Base-by-base conservation (phyloP, 2,329 filamentous ascomycete species). In the Epichloe bromicola region DNA sequence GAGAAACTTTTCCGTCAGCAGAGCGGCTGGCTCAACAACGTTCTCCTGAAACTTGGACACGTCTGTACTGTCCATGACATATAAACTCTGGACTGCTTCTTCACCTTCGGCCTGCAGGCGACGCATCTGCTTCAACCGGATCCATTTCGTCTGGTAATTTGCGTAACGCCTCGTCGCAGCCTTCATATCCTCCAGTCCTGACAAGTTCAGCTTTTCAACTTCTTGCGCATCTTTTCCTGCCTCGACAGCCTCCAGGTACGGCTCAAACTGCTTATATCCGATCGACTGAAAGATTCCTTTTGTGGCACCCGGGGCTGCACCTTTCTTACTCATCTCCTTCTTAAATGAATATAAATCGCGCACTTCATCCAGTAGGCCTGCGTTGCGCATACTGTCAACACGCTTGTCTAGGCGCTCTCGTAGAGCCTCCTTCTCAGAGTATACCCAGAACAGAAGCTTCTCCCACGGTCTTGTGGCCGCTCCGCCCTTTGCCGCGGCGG, bases 271-370 rank as follows among this genome's bases (percentile, higher is more conserved):
- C 64, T 94, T 96, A 68, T 89, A 96, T 1, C 93, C 93, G 55
- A 98, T 98, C 1, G 90, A 93, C 49, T 95, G 86, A 89, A 91
- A 98, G 42, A 98, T 94, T 0, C 93, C 94, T 49, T 83, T 81
- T 1, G 79, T 86, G 56, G 80, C 75, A 61, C 97, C 88, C 2
- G 93, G 67, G 0, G 66, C 56, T 2, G 72, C 65, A 0, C 80
- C 83, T 2, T 69, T 60, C 0, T 69, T 62, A 0, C 63, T 56
- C 17, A 61, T 62, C 2, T 60, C 50, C 17, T 57, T 65, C 50
- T 68, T 70, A 46, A 72, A 70, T 1, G 67, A 58, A 53, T 72
- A 70, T 43, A 81, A 67, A 46, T 71, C 62, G 23, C 63, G 63
- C 0, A 74, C 69, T 58, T 82, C 78, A 6, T 70, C 63, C 53